Base-by-base conservation (phyloP, 768 basidiomycete species). In the Auriscalpium orientale region DNA sequence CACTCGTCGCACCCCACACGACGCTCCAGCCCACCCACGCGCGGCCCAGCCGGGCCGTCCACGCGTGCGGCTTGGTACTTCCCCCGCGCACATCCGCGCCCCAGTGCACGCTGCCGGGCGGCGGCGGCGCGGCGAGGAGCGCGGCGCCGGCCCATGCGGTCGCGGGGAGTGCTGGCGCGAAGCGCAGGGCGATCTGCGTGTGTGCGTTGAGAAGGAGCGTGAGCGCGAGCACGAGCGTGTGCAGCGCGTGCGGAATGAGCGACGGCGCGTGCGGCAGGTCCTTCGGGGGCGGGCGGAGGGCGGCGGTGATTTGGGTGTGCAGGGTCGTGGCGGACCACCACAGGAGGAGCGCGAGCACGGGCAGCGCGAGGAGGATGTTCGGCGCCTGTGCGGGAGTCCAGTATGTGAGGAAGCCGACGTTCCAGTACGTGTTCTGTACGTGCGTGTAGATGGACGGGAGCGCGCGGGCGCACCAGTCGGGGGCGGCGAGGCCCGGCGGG, bases 131-230 rank as follows among this genome's bases (percentile, higher is more conserved):
- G 15, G 40, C 18, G 4, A 43, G 48, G 87, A 72, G 0, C 95
- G 95, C 69, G 92, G 77, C 4, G 87, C 81, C 1, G 85, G 79
- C 20, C 83, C 82, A 12, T 88, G 74, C 8, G 95, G 85, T 1
- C 98, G 80, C 18, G 84, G 73, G 58, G 98, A 97, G 67, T 97
- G 95, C 2, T 85, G 85, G 64, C 98, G 91, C 0, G 92, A 89
- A 16, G 81, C 79, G 89, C 66, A 7, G 76, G 66, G 0, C 53
- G 46, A 62, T 56, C 22, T 56, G 58, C 3, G 53, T 61, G 35
- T 59, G 58, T 12, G 70, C 67, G 2, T 70, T 61, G 44, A 74
- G 70, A 58, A 81, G 75, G 0, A 75, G 69, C 9, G 40, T 54
- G 10, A 57, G 21, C 21, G 47, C 13, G 34, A 56, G 43, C 40